A percentile compares a stretch with the other conserved stretches of the same genome.
Evolutionary conservation across 176 grass and related monocot species (phyloP).

Genomic region (Rhipidocladum racemiflorum): DNA sequence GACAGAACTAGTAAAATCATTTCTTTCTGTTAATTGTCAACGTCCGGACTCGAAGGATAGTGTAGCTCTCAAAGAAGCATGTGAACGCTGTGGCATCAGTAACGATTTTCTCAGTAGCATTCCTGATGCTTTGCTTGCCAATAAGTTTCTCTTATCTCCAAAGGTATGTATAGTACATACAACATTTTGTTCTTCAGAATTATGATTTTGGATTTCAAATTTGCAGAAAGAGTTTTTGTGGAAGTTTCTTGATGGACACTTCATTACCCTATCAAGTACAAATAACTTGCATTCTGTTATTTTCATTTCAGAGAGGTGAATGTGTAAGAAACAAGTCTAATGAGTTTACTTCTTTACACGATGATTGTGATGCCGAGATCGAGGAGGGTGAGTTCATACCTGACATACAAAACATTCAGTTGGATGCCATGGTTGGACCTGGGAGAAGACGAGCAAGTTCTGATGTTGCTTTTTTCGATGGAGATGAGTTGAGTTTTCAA

Average conservation of each 20-base stretch:
- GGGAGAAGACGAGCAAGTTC: neutral
- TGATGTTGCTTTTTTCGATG: conserved; percentile 6
- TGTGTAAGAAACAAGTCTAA: neutral
- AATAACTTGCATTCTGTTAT: conserved; percentile 2
- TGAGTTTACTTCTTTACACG: neutral
- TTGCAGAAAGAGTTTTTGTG: neutral
- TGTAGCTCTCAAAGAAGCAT: neutral
- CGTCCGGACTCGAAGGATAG: neutral
- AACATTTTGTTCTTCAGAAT: neutral
- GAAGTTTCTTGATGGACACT: neutral
- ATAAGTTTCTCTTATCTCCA: neutral
- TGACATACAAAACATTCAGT: neutral
- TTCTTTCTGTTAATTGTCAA: conserved; percentile 8
- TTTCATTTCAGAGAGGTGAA: conserved; percentile 30
- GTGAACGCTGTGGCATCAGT: conserved; percentile 33
- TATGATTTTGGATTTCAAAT: neutral
- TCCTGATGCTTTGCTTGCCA: neutral
- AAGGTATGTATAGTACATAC: conserved; percentile 32
- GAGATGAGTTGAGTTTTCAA: neutral
- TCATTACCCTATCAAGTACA: neutral
- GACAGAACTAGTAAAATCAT: conserved; percentile 26
- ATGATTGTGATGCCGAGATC: neutral
- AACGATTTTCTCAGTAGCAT: neutral
- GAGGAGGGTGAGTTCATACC: conserved; percentile 50
- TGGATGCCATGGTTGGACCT: neutral